A percentile compares a stretch with the other conserved stretches of the same genome.
Evolutionary conservation across 2,329 filamentous ascomycete genomes (phyloP).

Genomic region (Venturia oleaginea): DNA sequence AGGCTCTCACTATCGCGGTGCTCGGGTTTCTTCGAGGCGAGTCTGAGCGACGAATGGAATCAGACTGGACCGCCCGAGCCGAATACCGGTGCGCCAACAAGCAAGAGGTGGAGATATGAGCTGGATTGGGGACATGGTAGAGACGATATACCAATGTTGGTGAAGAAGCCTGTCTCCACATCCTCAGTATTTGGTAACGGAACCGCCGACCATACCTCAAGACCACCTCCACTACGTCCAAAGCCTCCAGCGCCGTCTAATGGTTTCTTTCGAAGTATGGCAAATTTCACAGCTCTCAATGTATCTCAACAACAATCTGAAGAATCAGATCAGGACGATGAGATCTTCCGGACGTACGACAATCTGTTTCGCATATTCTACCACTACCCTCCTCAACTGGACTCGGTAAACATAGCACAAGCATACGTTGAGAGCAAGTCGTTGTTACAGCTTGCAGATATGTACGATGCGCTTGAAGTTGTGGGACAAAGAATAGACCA

Average conservation of each 20-base stretch:
- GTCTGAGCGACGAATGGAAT: conserved; percentile 72
- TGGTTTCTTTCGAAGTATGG: conserved; percentile 79
- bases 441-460: conserved; percentile 78
- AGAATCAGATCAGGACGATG: conserved; percentile 34
- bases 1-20: conserved; percentile 79
- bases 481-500: conserved; percentile 88
- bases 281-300: conserved; percentile 58
- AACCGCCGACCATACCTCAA: conserved; percentile 26
- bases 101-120: conserved; percentile 75
- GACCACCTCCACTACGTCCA: conserved; percentile 48
- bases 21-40: conserved; percentile 88
- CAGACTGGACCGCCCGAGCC: conserved; percentile 18
- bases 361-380: conserved; percentile 95
- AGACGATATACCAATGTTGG: conserved; percentile 76
- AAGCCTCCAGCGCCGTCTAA: conserved; percentile 50
- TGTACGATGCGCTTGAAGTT: conserved; percentile 83
- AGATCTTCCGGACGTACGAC: conserved; percentile 84
- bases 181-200: conserved; percentile 21
- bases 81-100: conserved; percentile 32
- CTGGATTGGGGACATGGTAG: conserved; percentile 63
- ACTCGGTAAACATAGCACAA: conserved; percentile 79
- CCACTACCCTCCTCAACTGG: conserved; percentile 76
- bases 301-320: conserved; percentile 32
- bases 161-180: conserved; percentile 57
- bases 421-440: conserved; percentile 93